These are phyloP conservation scores for Fagus sylvatica DNA, from an alignment of 306 rosid genomes.

Conservation along the genomic window DNA sequence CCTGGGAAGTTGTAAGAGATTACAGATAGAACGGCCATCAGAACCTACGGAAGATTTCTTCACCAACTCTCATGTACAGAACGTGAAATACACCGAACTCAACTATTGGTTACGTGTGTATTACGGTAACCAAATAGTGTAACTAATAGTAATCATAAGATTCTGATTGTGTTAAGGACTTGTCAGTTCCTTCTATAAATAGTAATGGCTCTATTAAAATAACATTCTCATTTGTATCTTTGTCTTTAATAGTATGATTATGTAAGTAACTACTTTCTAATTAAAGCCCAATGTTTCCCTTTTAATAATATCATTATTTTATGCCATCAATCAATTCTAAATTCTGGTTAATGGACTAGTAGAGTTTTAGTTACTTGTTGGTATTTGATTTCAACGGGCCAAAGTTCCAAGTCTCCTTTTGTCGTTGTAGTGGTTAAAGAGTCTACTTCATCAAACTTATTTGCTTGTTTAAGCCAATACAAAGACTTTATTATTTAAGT, in stretches of 20 bases:
- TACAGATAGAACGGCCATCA: constrained; percentile 1
- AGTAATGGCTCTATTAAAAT: not conserved
- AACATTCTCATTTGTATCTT: not conserved
- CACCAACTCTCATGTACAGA: not conserved
- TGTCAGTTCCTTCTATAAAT: constrained; percentile 13
- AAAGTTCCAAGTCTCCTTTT: not conserved
- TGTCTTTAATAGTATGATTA: constrained; percentile 9
- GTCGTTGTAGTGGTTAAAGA: not conserved
- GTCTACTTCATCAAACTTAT: constrained; percentile 23
- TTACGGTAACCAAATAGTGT: not conserved
- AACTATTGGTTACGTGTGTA: not conserved
- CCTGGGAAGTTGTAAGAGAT: constrained; percentile 31
- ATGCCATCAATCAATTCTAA: not conserved
- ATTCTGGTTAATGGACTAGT: not conserved
- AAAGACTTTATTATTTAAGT: constrained; percentile 2
- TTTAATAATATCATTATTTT: not conserved
- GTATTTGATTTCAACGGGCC: no score
- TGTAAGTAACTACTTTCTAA: constrained; percentile 23
- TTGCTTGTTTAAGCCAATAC: constrained; percentile 21
- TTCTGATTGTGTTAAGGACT: constrained; percentile 15
- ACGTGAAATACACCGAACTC: not conserved
- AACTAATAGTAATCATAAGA: not conserved
- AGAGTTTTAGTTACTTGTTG: no score
- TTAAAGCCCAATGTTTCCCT: not conserved
- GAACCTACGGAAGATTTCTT: not conserved